Base-by-base conservation (phyloP, 2,329 filamentous ascomycete genomes). In the Fusarium gaditjirri region DNA sequence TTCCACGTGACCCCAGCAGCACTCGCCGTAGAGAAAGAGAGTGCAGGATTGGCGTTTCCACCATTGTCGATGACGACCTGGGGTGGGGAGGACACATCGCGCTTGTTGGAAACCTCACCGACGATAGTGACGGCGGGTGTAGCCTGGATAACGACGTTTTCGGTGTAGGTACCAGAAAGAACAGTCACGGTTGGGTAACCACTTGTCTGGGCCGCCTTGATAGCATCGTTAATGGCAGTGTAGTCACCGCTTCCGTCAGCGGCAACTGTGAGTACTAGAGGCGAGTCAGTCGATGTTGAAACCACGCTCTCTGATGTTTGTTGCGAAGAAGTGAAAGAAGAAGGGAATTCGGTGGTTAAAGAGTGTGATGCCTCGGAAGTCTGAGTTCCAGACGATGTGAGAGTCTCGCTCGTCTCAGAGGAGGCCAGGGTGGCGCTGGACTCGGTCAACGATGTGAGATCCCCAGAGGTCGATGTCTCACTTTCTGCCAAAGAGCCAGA, bases 161-260 rank as follows among this genome's bases (percentile, higher is more conserved):
- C 84, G 11, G 80, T 80, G 63, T 86, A 86, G 1, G 83, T 85
- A 19, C 84, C 85, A 3, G 83, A 79, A 9, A 82, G 78, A 23
- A 86, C 78, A 17, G 81, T 80, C 3, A 86, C 83, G 1, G 84
- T 85, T 3, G 84, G 79, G 27, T 83, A 78, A 3, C 76, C 80
- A 55, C 80, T 80, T 80, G 72, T 67, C 36, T 76, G 74, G 2
- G 85, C 85, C 35, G 82, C 83, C 7, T 80, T 76, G 23, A 86
- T 79, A 33, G 84, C 84, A 21, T 82, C 78, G 54, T 80, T 81
- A 71, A 86, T 85, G 16, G 80, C 83, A 21, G 83, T 84, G 61
- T 82, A 86, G 52, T 85, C 82, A 25, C 81, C 84, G 27, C 78
- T 81, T 35, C 83, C 82, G 69, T 85, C 83, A 2, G 79, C 64